Conservation (phyloP, 2,329 filamentous ascomycete genomes). For the Periconia sp. region DNA sequence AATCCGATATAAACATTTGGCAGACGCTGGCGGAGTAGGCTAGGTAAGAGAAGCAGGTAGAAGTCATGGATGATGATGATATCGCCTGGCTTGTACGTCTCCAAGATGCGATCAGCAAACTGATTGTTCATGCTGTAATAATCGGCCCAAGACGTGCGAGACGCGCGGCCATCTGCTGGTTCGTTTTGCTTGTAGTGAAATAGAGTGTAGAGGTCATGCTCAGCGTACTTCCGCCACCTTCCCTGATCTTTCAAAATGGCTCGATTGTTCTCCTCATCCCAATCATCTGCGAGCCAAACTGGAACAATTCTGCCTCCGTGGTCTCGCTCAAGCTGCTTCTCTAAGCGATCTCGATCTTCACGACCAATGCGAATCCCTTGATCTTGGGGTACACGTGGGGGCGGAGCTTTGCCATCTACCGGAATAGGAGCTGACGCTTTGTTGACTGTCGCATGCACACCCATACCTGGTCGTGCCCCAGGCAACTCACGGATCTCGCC, state of each 20-base stretch:
- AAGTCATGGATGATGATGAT: conserved; percentile 94
- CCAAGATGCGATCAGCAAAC: conserved; percentile 87
- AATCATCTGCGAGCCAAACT: conserved; percentile 85
- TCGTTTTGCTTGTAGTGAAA: conserved; percentile 97
- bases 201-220: conserved; percentile 88
- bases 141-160: conserved; percentile 86
- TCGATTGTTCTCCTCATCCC: conserved; percentile 70
- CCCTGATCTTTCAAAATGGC: conserved; percentile 80
- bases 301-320: conserved; percentile 81
- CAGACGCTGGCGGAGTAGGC: conserved; percentile 82
- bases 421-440: conserved; percentile 82
- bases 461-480: conserved; percentile 37
- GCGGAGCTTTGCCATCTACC: conserved; percentile 65
- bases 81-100: conserved; percentile 90
- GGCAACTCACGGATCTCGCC: conserved; percentile 66
- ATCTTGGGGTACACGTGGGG: conserved; percentile 62
- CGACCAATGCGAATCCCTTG: conserved; percentile 75
- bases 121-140: conserved; percentile 92
- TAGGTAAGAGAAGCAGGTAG: conserved; percentile 87
- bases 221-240: conserved; percentile 88
- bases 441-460: conserved; percentile 63
- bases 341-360: conserved; percentile 74
- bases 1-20: conserved; percentile 94
- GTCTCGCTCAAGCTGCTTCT: conserved; percentile 74
- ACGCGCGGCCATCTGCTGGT: conserved; percentile 81